These are phyloP conservation scores for Spatholobus suberectus DNA, from an alignment of 306 rosid species.

Conservation along the genomic window DNA sequence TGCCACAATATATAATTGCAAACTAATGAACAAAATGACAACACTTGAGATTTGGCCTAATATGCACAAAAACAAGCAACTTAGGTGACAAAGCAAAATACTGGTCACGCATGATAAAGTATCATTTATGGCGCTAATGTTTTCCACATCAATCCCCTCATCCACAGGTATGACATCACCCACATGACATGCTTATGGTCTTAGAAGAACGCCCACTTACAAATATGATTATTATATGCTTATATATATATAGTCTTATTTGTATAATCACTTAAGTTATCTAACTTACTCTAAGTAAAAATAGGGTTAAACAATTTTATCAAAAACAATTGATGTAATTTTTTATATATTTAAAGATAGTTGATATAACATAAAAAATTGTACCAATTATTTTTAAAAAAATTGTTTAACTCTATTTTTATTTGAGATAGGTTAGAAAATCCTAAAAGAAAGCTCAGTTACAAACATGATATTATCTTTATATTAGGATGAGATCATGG, in stretches of 20 bases:
- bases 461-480: neutral
- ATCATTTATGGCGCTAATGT: neutral
- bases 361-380: too few relatives aligned
- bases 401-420: too few relatives aligned
- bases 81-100: neutral
- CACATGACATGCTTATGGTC: neutral
- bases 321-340: too few relatives aligned
- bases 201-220: neutral
- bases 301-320: too few relatives aligned
- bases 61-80: neutral
- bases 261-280: too few relatives aligned
- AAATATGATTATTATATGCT: neutral
- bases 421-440: too few relatives aligned
- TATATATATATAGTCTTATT: too few relatives aligned
- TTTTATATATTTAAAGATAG: too few relatives aligned
- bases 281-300: too few relatives aligned
- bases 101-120: neutral
- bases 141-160: neutral
- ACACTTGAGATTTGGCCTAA: neutral
- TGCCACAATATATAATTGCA: constrained; percentile 35
- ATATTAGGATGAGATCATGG: neutral
- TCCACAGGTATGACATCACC: neutral
- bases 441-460: neutral
- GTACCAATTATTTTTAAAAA: too few relatives aligned
- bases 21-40: constrained; percentile 17